Conservation (phyloP, 768 basidiomycete species). For the Crucibulum laeve region DNA sequence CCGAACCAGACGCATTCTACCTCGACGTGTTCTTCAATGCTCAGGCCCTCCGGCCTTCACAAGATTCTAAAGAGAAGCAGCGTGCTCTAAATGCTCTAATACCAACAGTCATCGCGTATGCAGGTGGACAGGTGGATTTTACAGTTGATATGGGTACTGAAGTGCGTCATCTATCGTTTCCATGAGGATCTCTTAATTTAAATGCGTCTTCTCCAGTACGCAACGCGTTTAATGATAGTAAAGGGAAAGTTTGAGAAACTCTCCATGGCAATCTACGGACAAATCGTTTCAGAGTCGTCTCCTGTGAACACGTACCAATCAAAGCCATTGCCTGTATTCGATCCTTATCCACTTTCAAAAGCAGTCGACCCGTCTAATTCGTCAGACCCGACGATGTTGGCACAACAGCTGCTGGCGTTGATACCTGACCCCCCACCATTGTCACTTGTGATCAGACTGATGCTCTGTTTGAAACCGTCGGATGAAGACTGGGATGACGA, state of each 20-base stretch:
- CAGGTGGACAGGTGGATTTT: slow-evolving; percentile 66
- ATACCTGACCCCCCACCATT: slow-evolving; percentile 63
- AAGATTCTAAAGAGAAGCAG: slow-evolving; percentile 51
- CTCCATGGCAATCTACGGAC: slow-evolving; percentile 61
- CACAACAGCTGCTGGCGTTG: slow-evolving; percentile 54
- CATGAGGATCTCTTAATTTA: not conserved
- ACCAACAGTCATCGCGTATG: slow-evolving; percentile 67
- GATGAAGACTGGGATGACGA: slow-evolving; percentile 79
- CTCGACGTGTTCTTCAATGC: slow-evolving; percentile 76
- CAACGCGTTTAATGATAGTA: slow-evolving; percentile 77
- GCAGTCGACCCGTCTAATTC: slow-evolving; percentile 58
- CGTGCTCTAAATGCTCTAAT: slow-evolving; percentile 69
- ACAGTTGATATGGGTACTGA: slow-evolving; percentile 65
- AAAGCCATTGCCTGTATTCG: slow-evolving; percentile 26
- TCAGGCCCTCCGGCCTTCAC: slow-evolving; percentile 40
- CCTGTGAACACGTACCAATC: slow-evolving; percentile 38
- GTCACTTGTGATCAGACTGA: slow-evolving; percentile 60
- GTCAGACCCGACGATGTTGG: slow-evolving; percentile 56
- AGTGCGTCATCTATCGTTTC: slow-evolving; percentile 30
- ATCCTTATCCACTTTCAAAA: slow-evolving; percentile 37
- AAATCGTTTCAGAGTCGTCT: slow-evolving; percentile 44
- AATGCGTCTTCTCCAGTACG: slow-evolving; percentile 37
- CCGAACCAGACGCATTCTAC: slow-evolving; percentile 71
- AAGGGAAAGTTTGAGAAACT: slow-evolving; percentile 67
- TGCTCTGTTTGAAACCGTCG: slow-evolving; percentile 76